phyloP scores from a whole-genome alignment of 2,329 filamentous ascomycete species.

The Colletotrichum incanum region DNA sequence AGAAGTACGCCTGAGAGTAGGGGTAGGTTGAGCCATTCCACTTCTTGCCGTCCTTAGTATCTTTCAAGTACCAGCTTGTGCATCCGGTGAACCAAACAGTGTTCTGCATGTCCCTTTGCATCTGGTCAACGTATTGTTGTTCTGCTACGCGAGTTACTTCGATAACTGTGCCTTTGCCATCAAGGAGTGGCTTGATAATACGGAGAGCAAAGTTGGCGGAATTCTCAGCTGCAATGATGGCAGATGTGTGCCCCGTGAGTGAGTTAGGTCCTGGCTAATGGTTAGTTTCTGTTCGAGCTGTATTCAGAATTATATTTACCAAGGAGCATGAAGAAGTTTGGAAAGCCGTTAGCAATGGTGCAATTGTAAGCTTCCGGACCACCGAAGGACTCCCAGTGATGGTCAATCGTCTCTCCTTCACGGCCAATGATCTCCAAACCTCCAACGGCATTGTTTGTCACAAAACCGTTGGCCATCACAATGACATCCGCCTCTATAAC shows the following conservation, averaged over 20 bases:
- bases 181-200: constrained; percentile 66
- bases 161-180: constrained; percentile 50
- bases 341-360: constrained; percentile 71
- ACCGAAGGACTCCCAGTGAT: constrained; percentile 72
- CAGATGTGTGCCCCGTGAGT: constrained; percentile 72
- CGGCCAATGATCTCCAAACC: constrained; percentile 68
- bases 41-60: constrained; percentile 45
- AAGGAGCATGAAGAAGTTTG: constrained; percentile 76
- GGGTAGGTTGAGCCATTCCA: constrained; percentile 57
- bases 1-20: constrained; percentile 53
- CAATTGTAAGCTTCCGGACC: constrained; percentile 75
- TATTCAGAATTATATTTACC: constrained; percentile 49
- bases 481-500: constrained; percentile 71
- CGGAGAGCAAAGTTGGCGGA: constrained; percentile 73
- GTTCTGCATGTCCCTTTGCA: constrained; percentile 52
- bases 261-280: constrained; percentile 68
- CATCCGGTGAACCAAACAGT: constrained; percentile 54
- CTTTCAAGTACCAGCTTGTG: constrained; percentile 55
- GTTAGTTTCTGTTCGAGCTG: not conserved
- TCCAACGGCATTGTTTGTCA: constrained; percentile 68
- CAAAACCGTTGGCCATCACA: constrained; percentile 74
- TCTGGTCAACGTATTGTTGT: constrained; percentile 48
- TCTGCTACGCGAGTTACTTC: constrained; percentile 56
- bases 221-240: constrained; percentile 74
- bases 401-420: constrained; percentile 63